Evolutionary conservation across 768 basidiomycete genomes (phyloP), one percentile per base, ranked within the genome.

Genomic region (Mycena venus): DNA sequence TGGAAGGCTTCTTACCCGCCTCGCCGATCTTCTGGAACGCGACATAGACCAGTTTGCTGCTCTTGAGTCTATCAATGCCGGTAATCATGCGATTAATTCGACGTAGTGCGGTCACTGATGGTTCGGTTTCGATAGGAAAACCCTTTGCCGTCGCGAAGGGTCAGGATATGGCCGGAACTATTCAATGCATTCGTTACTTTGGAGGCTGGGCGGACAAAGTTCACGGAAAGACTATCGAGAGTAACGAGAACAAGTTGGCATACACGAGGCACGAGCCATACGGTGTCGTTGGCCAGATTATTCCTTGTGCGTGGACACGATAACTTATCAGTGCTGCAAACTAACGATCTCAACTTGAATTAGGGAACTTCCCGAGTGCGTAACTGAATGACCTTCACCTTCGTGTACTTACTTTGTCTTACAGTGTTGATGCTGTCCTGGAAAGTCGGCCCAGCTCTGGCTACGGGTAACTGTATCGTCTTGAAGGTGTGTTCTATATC

Each of bases 191-290:
- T 68, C 85, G 88, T 17, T 95, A 95, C 82, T 95, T 92, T 76
- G 93, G 88, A 49, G 95, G 94, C 15, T 92, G 92, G 89, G 91
- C 93, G 51, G 94, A 94, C 86, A 95, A 95, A 84, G 81, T 91
- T 55, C 83, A 86, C 5, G 92, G 92, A 17, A 88, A 91, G 79
- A 88, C 88, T 19, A 89, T 93, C 80, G 92, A 90, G 86, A 90
- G 82, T 71, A 78, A 68, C 47, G 82, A 85, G 36, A 64, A 42
- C 11, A 90, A 89, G 80, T 81, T 92, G 47, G 87, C 86, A 12
- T 92, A 91, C 79, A 91, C 91, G 10, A 81, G n/a, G n/a, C n/a
- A n/a, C n/a, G n/a, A n/a, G n/a, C n/a, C n/a, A n/a, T n/a, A n/a
- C n/a, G n/a, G n/a, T 40, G 88, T 90, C 62, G 86, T 83, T 80